Evolutionary conservation across 1,284 basidiomycete species (phyloP), one percentile per base, ranked within the genome.

Genomic region (Erythrobasidium hasegawianum): DNA sequence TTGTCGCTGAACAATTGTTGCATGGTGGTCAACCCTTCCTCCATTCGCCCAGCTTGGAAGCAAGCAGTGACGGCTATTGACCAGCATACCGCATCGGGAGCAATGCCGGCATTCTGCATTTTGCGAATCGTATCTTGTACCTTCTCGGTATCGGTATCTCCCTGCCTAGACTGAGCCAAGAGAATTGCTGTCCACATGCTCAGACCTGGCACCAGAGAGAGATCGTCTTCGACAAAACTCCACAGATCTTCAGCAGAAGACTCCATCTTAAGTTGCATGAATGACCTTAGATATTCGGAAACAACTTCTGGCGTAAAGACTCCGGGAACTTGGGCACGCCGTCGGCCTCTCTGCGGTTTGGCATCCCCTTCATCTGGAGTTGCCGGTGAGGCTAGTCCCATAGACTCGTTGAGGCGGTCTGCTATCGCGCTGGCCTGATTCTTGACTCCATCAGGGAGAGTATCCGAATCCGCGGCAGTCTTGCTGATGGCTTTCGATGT

Each of bases 161-260:
- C 33, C 27, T 49, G 55, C 22, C 52, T 55, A 2, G 54, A 27
- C 38, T 65, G 62, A 22, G 55, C 56, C 29, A 49, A 26, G n/a
- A 65, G 33, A 9, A 65, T 14, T 10, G 62, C 62, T 11, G 27
- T 65, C 62, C 62, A 65, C 62, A 65, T 65, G 20, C 40, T 29
- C 18, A 65, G 47, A 16, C 27, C 24, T 10, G 62, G 62, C 29
- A 18, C 14, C 11, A 50, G 38, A 4, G 40, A 5, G 7, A 49
- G 43, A 2, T 2, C 13, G 14, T 57, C 13, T 11, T 33, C 33
- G 5, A 65, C 18, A 38, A 50, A 65, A 20, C 50, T 43, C 62
- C 62, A 65, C 11, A 41, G 45, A 18, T 55, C 41, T 43, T 65
- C 45, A 5, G 56, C 62, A 18, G 57, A 40, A 18, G 33, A 33